These are phyloP conservation scores for Auriscalpium orientale DNA, from an alignment of 768 basidiomycete genomes.

Conservation along the genomic window DNA sequence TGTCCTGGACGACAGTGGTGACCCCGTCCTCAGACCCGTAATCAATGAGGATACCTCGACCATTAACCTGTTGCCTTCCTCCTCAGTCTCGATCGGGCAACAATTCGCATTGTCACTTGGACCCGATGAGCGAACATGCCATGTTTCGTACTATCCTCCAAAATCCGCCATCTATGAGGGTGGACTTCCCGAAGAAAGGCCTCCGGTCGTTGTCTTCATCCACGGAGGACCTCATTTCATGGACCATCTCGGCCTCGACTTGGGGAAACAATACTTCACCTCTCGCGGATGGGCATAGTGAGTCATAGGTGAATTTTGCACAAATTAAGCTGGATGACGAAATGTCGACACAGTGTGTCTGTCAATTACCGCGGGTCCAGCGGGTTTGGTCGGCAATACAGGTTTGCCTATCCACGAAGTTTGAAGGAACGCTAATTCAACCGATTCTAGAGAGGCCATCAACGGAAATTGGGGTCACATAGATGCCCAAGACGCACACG, in stretches of 20 bases:
- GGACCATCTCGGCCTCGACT: conserved; percentile 37
- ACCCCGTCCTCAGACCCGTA: not conserved
- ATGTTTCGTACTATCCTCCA: conserved; percentile 66
- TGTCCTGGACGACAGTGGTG: not conserved
- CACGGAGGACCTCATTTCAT: conserved; percentile 68
- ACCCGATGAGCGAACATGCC: conserved; percentile 34
- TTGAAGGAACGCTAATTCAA: too few species aligned
- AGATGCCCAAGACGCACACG: conserved; percentile 59
- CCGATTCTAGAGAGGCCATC: conserved; percentile 36
- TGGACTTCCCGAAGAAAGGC: conserved; percentile 42
- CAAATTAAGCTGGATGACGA: too few species aligned
- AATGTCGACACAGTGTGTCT: conserved; percentile 38
- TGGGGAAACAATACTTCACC: conserved; percentile 56
- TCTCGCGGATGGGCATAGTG: conserved; percentile 67
- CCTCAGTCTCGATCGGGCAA: conserved; percentile 36
- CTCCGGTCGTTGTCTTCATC: conserved; percentile 56
- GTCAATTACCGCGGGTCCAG: conserved; percentile 74
- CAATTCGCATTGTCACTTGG: conserved; percentile 37
- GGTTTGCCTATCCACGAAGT: conserved; percentile 20
- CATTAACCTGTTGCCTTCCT: not conserved
- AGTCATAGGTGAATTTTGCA: conserved; percentile 3
- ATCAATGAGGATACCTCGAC: not conserved
- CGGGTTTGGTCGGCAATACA: conserved; percentile 63
- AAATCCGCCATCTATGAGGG: conserved; percentile 53
- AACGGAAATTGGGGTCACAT: conserved; percentile 63